Evolutionary conservation across 768 basidiomycete genomes (phyloP), one percentile per base, ranked within the genome.

Genomic region (Phlegmacium glaucopus): DNA sequence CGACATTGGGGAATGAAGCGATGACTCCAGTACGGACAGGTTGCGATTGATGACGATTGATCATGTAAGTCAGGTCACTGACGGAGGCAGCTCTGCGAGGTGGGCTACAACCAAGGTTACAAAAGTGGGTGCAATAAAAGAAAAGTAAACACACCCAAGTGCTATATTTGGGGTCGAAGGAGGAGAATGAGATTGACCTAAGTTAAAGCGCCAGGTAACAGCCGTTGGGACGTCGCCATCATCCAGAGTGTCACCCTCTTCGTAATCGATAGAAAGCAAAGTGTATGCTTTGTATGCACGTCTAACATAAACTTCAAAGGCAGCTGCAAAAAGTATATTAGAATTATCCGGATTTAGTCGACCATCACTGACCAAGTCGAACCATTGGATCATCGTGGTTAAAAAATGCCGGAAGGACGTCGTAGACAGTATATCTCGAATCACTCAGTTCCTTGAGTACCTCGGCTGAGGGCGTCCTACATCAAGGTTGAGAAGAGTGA

Each of bases 391-490:
- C 94, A 13, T 75, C 63, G 61, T 94, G 89, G 50, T 79, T 82
- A 81, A 98, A 98, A 77, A 99, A 99, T 6, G 90, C 79, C 4
- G 94, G 93, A 39, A 99, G 80, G 6, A 99, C 96, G 62, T 99
- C 96, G 67, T 87, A 99, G 12, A 98, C 94, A 11, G 92, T 94
- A 69, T 94, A 98, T 36, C 90, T 80, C 6, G 95, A 97, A 68
- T 99, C 96, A 52, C 88, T 91, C 22, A 99, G 79, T 68, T 99
- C 96, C 61, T 83, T 83, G 58, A 99, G 75, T 30, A 93, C 78
- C 51, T 98, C 94, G 3, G 80, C 73, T 15, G 90, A 88, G 8
- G 95, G 96, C 1, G 79, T 78, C 59, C 94, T 91, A 42, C 13
- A 49, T 39, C 48, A 6, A 38, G 52, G 43, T 61, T 53, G 63